Base-by-base conservation (phyloP, 1,139 yeast genomes). In the Debaryomyces nepalensis region DNA sequence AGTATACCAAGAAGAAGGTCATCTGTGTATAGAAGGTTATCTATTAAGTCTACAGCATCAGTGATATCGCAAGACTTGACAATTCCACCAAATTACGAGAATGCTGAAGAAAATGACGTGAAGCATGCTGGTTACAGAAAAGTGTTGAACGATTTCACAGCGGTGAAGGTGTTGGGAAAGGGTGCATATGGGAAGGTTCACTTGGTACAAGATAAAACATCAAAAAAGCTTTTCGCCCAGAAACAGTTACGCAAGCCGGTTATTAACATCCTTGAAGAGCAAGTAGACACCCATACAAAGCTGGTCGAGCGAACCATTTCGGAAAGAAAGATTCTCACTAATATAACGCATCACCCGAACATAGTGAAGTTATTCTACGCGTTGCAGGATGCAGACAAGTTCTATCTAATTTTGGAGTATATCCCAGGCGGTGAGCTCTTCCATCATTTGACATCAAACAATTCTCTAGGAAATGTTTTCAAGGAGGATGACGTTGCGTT, bases 251-350 rank as follows among this genome's bases (percentile, higher is more conserved):
- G 69, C 42, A 70, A 70, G 45, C 73, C 75, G 2, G 57, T 58
- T 11, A 59, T 64, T 41, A 58, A 59, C 24, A 53, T 47, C 33
- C 41, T 26, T 11, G 44, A 41, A 37, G 32, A 35, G 11, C 35
- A 37, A 8, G 40, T 37, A 10, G 48, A 40, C 6, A 14, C 27
- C 4, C 57, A 55, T 29, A 46, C 45, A 6, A 47, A 44, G 15
- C 60, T 55, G 26, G 55, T 60, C 3, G 49, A 82, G 52, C 71
- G 88, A 49, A 84, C 93, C 2, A 76, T 84, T 54, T 81, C 87
- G 2, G 96, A 87, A 58, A 70, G 88, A 37, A 77, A 83, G 4
- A 87, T 87, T 32, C 59, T 87, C 41, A 82, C 87, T 35, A 76
- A 80, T 26, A 64, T 65, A 22, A 79, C 86, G 24, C 77, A 63